Conservation (phyloP, 306 rosid species). For the Cyclanthera cordifolia region DNA sequence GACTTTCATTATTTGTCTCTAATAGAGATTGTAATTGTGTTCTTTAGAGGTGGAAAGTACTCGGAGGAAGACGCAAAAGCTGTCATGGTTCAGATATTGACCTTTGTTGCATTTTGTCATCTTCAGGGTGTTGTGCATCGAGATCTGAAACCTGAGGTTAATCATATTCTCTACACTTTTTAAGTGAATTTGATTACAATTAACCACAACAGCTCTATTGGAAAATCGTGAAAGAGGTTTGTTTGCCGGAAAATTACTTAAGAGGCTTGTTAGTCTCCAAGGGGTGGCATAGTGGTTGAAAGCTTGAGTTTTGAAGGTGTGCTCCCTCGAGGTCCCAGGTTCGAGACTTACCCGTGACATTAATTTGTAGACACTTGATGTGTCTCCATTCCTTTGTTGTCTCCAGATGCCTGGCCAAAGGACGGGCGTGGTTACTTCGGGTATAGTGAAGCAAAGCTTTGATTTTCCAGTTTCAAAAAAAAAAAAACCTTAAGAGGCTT, state of each 20-base stretch:
- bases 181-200: background rate
- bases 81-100: constrained; percentile 88
- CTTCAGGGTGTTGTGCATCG: constrained; percentile 99
- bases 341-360: no score
- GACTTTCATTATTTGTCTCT: constrained; percentile 8
- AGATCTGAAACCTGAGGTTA: constrained; percentile 99
- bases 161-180: constrained; percentile 14
- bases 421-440: no score
- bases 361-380: no score
- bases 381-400: no score
- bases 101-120: constrained; percentile 91
- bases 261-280: constrained; percentile 8
- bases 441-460: no score
- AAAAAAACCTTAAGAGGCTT: background rate
- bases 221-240: background rate
- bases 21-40: background rate
- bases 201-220: background rate
- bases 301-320: no score
- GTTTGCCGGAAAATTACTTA: background rate
- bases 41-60: constrained; percentile 85
- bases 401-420: no score
- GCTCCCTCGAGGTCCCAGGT: no score
- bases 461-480: no score
- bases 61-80: constrained; percentile 94
- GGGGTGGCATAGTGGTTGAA: no score